phyloP scores from a whole-genome alignment of 306 rosid species.

The Fagus crenata region DNA sequence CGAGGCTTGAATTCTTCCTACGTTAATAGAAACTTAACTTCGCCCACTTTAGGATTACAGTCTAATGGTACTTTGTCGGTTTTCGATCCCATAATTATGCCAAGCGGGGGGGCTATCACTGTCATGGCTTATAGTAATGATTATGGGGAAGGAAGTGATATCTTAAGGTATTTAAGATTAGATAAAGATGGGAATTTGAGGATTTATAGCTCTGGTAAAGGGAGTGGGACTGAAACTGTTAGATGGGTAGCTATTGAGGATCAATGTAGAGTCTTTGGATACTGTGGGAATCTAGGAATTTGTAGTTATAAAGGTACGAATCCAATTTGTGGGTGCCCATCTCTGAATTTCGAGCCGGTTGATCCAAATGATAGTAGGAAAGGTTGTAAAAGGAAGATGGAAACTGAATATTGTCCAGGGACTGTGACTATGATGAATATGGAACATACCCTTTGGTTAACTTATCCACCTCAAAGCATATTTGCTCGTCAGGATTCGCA shows the following conservation, averaged over 20 bases:
- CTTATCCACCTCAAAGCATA: constrained; percentile 42
- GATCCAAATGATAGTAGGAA: constrained; percentile 52
- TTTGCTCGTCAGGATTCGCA: constrained; percentile 3
- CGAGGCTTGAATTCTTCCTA: constrained; percentile 56
- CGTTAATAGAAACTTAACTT: constrained; percentile 26
- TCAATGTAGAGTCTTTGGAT: constrained; percentile 67
- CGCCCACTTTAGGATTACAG: constrained; percentile 45
- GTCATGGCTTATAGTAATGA: constrained; percentile 64
- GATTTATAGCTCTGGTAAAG: constrained; percentile 49
- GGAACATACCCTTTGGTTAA: constrained; percentile 48
- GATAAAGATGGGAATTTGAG: constrained; percentile 70
- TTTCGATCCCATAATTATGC: constrained; percentile 35
- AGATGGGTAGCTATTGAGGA: constrained; percentile 68
- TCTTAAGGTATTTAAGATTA: constrained; percentile 54
- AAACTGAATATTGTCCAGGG: constrained; percentile 46
- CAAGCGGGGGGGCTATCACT: constrained; percentile 1
- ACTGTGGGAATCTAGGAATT: constrained; percentile 67
- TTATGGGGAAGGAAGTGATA: constrained; percentile 44
- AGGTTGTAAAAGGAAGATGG: constrained; percentile 63
- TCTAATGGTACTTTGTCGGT: constrained; percentile 49
- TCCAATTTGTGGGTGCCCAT: constrained; percentile 65
- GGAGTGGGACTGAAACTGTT: constrained; percentile 34
- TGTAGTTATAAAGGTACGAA: constrained; percentile 57
- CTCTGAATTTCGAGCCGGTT: constrained; percentile 58
- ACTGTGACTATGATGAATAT: constrained; percentile 46